Base-by-base conservation (phyloP, 148 eudicot species). In the Beta vulgaris region DNA sequence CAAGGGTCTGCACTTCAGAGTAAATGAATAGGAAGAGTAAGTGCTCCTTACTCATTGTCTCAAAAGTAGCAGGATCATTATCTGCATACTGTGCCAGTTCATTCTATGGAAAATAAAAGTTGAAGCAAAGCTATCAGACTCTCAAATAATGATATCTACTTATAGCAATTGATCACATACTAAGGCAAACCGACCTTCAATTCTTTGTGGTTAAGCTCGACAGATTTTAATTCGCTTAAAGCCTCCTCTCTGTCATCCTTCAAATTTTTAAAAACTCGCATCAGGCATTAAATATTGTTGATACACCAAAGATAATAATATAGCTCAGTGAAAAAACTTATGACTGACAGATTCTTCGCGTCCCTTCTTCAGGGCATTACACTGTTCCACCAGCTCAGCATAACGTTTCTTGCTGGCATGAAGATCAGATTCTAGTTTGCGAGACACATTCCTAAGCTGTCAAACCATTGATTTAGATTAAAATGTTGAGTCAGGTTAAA, bases 181-280 rank as follows among this genome's bases (percentile, higher is more conserved):
- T 43, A 64, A n/a, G 16, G 68, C 57, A 57, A 34, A 68, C 46
- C 80, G 57, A 94, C 97, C 97, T 92, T 89, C 70, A 92, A 77
- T 75, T 84, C 81, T 21, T 82, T 89, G 84, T 90, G 85, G 82
- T 88, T 90, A 80, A 78, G 82, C 82, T 95, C 93, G 81, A 87
- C 80, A 59, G 92, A 79, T 80, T 88, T 89, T 46, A 95, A 87
- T 86, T 88, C 91, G 67, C 61, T 73, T 46, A 92, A 82, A 63
- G 96, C 96, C 80, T 89, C 88, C 86, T 92, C 93, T 76, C 98
- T 80, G 82, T 90, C 96, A 88, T 95, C 96, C 98, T 91, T 71
- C 67, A 72, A 43, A 81, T 65, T 42, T 12, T 42, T 12, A 72
- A 64, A 11, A 76, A 40, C 54, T 70, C 59, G 68, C 67, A 44